Percentiles rank a stretch among this genome's conserved stretches.
phyloP scores from a whole-genome alignment of 345 rosid species.

The Heritiera littoralis region DNA sequence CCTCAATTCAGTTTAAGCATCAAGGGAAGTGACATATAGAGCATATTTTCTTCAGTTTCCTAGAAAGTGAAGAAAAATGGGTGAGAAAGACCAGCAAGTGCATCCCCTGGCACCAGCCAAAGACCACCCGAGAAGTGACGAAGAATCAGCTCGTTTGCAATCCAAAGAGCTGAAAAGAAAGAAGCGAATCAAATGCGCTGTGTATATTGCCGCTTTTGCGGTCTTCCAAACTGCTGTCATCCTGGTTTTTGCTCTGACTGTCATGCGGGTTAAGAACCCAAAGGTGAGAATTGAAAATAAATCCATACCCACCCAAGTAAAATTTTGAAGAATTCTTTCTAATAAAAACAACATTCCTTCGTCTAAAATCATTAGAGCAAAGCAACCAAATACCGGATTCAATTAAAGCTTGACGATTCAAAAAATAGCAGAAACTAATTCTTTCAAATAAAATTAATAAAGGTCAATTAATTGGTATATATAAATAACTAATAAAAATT shows the following conservation, averaged over 20 bases:
- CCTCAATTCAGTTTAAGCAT: neutral
- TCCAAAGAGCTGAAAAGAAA: neutral
- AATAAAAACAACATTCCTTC: no score
- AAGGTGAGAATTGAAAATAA: neutral
- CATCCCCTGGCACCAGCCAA: constrained; percentile 2
- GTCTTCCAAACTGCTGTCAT: constrained; percentile 13
- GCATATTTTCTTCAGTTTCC: neutral
- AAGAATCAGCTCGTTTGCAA: neutral
- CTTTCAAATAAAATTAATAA: no score
- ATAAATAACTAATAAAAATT: no score
- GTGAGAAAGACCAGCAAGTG: neutral
- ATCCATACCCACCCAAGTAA: no score
- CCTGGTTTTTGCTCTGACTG: constrained; percentile 5
- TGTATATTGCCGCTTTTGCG: constrained; percentile 1
- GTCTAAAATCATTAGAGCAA: no score
- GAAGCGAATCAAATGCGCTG: neutral
- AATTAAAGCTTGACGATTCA: no score
- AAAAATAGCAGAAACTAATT: no score
- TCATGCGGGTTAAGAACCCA: constrained; percentile 14
- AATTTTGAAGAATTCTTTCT: no score
- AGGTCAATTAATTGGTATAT: no score
- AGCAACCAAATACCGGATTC: no score
- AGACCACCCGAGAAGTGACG: neutral
- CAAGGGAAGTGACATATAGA: neutral
- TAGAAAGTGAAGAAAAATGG: neutral